Percentiles rank a stretch among this genome's conserved stretches.
Conservation (phyloP, 352 stramenopile species). For the Phytophthora melonis region DNA sequence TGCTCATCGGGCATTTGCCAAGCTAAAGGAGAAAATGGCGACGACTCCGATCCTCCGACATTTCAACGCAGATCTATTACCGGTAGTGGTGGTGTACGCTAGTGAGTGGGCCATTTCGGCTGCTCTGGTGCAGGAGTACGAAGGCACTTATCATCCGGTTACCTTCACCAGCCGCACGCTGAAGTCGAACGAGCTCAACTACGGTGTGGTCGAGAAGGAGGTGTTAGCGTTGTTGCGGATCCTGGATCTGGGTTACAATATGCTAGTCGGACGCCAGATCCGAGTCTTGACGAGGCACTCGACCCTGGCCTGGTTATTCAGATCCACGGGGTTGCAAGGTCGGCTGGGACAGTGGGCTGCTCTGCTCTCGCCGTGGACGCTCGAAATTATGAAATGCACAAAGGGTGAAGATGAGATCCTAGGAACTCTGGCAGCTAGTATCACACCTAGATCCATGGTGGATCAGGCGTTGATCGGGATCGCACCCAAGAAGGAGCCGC, state of each 20-base stretch:
- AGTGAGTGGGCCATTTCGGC: no score
- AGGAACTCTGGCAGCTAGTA: not conserved
- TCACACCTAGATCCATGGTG: not conserved
- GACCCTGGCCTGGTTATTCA: conserved; percentile 10
- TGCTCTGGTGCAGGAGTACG: not conserved
- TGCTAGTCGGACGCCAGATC: conserved; percentile 5
- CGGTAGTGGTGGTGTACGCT: no score
- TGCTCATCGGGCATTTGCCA: no score
- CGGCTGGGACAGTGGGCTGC: conserved; percentile 6
- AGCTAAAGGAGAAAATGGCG: no score
- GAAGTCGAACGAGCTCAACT: conserved; percentile 21
- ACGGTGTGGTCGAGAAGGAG: conserved; percentile 11
- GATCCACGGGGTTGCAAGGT: not conserved
- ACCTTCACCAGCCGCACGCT: conserved; percentile 14
- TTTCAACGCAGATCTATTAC: no score
- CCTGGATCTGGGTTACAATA: conserved; percentile 8
- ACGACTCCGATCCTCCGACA: not conserved
- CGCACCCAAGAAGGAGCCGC: not conserved
- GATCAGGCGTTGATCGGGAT: not conserved
- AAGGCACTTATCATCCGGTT: not conserved
- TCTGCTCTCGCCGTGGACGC: not conserved
- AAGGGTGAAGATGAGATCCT: not conserved
- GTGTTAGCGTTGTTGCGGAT: conserved; percentile 5
- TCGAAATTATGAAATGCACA: conserved; percentile 1
- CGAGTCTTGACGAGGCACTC: conserved; percentile 3